Evolutionary conservation across 2,329 filamentous ascomycete species (phyloP), one percentile per base, ranked within the genome.

Genomic region (Alternaria angustiovoidea): DNA sequence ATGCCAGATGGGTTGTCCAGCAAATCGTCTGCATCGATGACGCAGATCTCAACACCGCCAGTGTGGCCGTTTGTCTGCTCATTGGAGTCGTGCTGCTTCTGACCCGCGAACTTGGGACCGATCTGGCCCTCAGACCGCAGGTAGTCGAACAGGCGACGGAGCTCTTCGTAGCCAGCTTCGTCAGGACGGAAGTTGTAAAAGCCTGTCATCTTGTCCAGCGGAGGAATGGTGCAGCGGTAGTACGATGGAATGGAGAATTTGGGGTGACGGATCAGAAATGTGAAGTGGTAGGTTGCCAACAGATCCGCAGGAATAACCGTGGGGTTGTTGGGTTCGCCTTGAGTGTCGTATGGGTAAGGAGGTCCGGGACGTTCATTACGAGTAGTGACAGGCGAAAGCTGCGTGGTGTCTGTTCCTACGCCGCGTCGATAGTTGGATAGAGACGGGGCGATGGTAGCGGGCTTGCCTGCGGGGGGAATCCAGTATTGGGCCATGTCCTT

Each of bases 401-500:
- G 66, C 5, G 67, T 76, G 4, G 70, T 75, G 59, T 81, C 79
- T 28, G 86, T 87, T 66, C 87, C 87, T 60, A 90, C 86, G 47
- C 87, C 87, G 43, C 85, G 85, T 74, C 86, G 86, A 69, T 82
- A 81, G 70, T 80, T 79, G 51, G 80, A 74, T 51, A 97, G 84
- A n/a, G 93, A 97, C 2, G 91, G 91, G 9, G 92, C 93, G 61
- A 95, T 88, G 49, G 83, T 84, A 51, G 92, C 87, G 14, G 86
- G 83, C 71, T 90, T 86, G 47, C 85, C 84, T 64, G 91, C 83
- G 4, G 92, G 92, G 5, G 93, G 91, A 65, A 96, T 84, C 67
- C 97, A 85, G 79, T 98, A 98, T 80, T 97, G 91, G 57, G 91
- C 90, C 82, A 98, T 99, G 79, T 98, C 95, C 80, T 99, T 99